Evolutionary conservation across 345 rosid species (phyloP), one percentile per base, ranked within the genome.

Genomic region (Gossypium anomalum): DNA sequence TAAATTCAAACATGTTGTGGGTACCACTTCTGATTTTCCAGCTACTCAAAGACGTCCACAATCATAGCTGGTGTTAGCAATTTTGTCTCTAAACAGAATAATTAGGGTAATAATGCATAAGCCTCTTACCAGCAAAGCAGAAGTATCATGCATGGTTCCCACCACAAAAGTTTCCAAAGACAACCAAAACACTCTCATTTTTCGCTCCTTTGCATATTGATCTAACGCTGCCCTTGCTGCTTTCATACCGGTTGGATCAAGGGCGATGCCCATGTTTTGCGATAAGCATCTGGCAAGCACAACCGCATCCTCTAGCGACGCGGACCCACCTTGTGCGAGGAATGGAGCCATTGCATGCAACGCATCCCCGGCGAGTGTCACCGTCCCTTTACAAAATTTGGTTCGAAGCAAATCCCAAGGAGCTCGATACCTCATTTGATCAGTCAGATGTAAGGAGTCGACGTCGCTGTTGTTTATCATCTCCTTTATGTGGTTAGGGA

Each of bases 281-380:
- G 86, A 77, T 71, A 82, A 71, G 80, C 88, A 83, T 61, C 90
- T 78, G 38, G 85, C 87, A 2, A 89, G 76, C 68, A 88, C 89
- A 3, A 86, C 72, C 0, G 88, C 86, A 63, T 87, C 91, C 74
- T 89, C 93, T 20, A 86, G 52, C 0, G 83, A 81, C 0, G 87
- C 84, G 0, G 86, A 83, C 63, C 89, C 90, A 0, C 89, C 92
- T 48, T 86, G 90, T 48, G 82, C 88, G 1, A 85, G 56, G 75
- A 83, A 85, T 1, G 88, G 93, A 44, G 83, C 82, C 93, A 86
- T 87, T 9, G 77, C 77, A 13, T 86, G 92, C 87, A 87, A 77
- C 1, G 87, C 86, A 25, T 86, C 86, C 0, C 94, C 86, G 2
- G 89, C 88, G 2, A 88, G 88, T 19, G 88, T 86, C 56, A 82